Conservation (phyloP, 78 protist species). For the Polysphondylium violaceum region DNA sequence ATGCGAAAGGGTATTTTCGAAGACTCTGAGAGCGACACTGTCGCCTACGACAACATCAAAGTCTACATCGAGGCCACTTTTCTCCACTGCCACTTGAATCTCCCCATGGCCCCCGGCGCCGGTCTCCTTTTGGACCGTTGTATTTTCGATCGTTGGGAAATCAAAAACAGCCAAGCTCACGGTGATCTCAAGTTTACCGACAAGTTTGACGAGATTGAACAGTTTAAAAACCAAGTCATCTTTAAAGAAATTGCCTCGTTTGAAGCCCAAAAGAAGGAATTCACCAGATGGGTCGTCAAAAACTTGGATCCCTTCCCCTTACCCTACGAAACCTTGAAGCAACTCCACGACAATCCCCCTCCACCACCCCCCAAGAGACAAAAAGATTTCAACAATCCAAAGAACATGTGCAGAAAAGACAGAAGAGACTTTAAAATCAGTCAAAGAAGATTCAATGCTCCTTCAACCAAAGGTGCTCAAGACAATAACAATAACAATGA, state of each 20-base stretch:
- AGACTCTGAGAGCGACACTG: slow-evolving; percentile 5
- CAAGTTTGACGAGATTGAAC: not conserved
- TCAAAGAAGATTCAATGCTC: not conserved
- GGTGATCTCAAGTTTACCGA: slow-evolving; percentile 44
- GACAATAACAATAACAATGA: not conserved
- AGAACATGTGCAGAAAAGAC: not conserved
- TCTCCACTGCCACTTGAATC: slow-evolving; percentile 20
- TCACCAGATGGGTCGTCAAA: slow-evolving; percentile 17
- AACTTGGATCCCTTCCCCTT: slow-evolving; percentile 60
- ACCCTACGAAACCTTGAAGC: not conserved
- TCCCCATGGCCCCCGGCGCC: slow-evolving; percentile 77
- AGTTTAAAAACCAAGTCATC: slow-evolving; percentile 42
- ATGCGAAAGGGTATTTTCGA: slow-evolving; percentile 51
- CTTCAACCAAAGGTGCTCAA: too few species aligned
- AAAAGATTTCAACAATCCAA: not conserved
- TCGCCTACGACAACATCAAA: slow-evolving; percentile 3
- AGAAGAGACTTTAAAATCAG: not conserved
- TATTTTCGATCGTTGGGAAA: slow-evolving; percentile 37
- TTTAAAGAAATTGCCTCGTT: slow-evolving; percentile 41
- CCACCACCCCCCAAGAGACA: slow-evolving; percentile 43
- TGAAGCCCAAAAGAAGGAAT: slow-evolving; percentile 14
- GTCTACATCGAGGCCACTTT: slow-evolving; percentile 25
- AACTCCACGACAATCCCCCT: slow-evolving; percentile 39
- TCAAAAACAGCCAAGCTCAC: slow-evolving; percentile 9
- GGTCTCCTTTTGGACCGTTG: slow-evolving; percentile 67